Evolutionary conservation across 805 yeast genomes (phyloP).

Genomic region (Pichia scutulata): DNA sequence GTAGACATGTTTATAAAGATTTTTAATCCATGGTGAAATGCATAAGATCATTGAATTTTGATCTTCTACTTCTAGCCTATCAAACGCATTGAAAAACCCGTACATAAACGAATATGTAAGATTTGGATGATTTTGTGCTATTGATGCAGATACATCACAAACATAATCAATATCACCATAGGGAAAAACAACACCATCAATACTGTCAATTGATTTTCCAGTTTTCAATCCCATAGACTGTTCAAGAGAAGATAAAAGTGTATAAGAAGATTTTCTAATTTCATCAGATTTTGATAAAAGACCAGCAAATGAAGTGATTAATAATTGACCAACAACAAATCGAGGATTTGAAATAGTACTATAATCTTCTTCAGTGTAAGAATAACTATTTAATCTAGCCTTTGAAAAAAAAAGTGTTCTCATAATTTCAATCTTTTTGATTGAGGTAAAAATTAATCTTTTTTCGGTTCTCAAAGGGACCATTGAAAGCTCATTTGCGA

Average conservation of each 20-base stretch:
- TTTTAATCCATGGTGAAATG: constrained; percentile 68
- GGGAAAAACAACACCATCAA: constrained; percentile 61
- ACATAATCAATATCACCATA: constrained; percentile 57
- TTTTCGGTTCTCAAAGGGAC: constrained; percentile 27
- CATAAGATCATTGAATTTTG: constrained; percentile 40
- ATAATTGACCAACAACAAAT: constrained; percentile 43
- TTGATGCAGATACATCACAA: constrained; percentile 43
- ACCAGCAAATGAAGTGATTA: constrained; percentile 62
- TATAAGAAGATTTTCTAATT: constrained; percentile 56
- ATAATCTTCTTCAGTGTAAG: constrained; percentile 24
- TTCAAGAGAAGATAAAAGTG: constrained; percentile 55
- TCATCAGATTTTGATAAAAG: constrained; percentile 51
- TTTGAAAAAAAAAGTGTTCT: constrained; percentile 62
- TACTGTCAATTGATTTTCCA: constrained; percentile 47
- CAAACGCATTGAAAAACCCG: constrained; percentile 46
- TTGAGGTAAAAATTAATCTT: constrained; percentile 37
- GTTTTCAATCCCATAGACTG: constrained; percentile 50
- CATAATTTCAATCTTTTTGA: constrained; percentile 56
- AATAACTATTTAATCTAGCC: constrained; percentile 32
- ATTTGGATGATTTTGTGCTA: constrained; percentile 51
- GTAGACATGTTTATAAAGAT: constrained; percentile 52
- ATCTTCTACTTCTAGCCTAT: constrained; percentile 29
- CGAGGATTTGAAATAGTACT: constrained; percentile 29
- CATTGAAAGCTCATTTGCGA: constrained; percentile 43
- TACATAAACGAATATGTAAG: constrained; percentile 49